phyloP scores from a whole-genome alignment of 208 protist genomes.

The Leishmania guyanensis region DNA sequence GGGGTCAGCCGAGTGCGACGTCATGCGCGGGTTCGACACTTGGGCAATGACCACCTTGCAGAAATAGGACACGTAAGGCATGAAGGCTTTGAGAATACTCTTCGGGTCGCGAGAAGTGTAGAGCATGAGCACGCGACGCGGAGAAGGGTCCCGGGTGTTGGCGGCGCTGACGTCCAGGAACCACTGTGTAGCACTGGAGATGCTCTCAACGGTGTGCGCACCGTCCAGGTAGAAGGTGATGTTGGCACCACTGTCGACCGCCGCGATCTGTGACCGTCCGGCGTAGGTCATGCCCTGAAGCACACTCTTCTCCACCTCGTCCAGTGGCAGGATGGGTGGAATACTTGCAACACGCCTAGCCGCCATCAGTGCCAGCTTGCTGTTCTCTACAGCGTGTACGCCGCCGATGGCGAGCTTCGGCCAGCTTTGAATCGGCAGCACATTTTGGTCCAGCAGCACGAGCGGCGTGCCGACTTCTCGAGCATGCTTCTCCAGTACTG shows the following conservation, averaged over 20 bases:
- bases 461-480: conserved; percentile 46
- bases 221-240: conserved; percentile 84
- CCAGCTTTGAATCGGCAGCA: conserved; percentile 74
- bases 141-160: conserved; percentile 33
- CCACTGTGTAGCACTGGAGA: conserved; percentile 67
- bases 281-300: conserved; percentile 69
- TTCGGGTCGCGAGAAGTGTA: conserved; percentile 75
- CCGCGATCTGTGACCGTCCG: conserved; percentile 77
- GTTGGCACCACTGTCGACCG: conserved; percentile 42
- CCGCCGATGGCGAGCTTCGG: conserved; percentile 78
- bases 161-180: conserved; percentile 73
- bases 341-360: conserved; percentile 67
- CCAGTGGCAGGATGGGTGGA: conserved; percentile 55
- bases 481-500: conserved; percentile 59
- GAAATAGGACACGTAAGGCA: conserved; percentile 62
- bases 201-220: conserved; percentile 89
- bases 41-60: conserved; percentile 69
- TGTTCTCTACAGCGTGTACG: conserved; percentile 76
- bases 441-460: conserved; percentile 56
- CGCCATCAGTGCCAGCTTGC: conserved; percentile 80
- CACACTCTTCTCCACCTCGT: conserved; percentile 59
- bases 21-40: conserved; percentile 54
- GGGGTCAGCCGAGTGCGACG: conserved; percentile 36
- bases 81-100: conserved; percentile 76
- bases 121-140: conserved; percentile 75